Percentiles rank a stretch among this genome's conserved stretches.
Evolutionary conservation across 2,329 filamentous ascomycete genomes (phyloP).

Genomic region (Penicillium decumbens): DNA sequence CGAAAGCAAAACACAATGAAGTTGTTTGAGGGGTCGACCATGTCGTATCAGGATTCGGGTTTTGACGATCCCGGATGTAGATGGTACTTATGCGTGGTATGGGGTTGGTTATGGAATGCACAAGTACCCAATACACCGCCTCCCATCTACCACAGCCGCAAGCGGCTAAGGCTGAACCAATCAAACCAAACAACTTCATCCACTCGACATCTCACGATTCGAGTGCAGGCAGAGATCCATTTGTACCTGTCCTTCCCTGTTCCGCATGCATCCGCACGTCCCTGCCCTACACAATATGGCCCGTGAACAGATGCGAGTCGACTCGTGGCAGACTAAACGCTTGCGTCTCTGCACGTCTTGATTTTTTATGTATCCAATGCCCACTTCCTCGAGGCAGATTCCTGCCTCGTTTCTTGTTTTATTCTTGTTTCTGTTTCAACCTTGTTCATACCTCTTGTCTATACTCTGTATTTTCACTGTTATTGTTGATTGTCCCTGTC

Average conservation of each 20-base stretch:
- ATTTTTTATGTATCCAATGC: constrained; percentile 23
- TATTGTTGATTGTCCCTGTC: neutral
- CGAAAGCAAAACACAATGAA: constrained; percentile 3
- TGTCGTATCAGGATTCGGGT: constrained; percentile 9
- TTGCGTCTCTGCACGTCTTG: constrained; percentile 23
- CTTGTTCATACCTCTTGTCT: neutral
- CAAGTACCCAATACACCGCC: neutral
- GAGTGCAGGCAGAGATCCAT: neutral
- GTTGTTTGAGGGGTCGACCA: constrained; percentile 1
- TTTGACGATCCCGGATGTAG: neutral
- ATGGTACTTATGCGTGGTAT: neutral
- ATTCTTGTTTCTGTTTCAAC: neutral
- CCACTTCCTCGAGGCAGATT: constrained; percentile 3
- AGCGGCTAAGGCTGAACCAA: neutral
- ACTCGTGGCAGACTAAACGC: constrained; percentile 16
- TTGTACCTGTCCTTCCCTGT: constrained; percentile 6
- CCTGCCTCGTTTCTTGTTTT: constrained; percentile 5
- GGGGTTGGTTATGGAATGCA: neutral
- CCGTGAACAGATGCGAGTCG: neutral
- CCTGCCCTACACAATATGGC: neutral
- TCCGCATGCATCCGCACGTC: constrained; percentile 12
- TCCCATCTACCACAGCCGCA: neutral
- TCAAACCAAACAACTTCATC: neutral
- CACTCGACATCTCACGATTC: neutral
- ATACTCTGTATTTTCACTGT: neutral